Evolutionary conservation across 345 rosid species (phyloP), one percentile per base, ranked within the genome.

Genomic region (Murraya koenigii): DNA sequence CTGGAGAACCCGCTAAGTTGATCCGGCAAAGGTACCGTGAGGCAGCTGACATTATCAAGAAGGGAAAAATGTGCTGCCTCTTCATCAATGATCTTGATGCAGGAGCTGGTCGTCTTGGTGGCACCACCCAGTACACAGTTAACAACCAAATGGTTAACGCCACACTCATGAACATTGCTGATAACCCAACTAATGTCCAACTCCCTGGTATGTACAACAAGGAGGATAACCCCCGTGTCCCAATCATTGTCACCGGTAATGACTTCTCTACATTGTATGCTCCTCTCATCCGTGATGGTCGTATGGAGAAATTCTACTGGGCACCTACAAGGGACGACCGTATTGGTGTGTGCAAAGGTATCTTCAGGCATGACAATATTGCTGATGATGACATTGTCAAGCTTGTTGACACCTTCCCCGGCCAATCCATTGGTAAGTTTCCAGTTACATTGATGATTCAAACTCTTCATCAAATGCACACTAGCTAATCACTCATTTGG

Each of bases 281-380:
- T 26, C 99, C 99, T 54, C 95, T 96, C 38, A 96, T 96, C 89
- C 98, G 98, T 87, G 99, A 96, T 3, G 99, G 99, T 60, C 97
- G 99, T 87, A 96, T 96, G 99, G 99, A 96, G 94, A 96, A 96
- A 69, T 96, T 93, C 94, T 96, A 96, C 90, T 94, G 97, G 99
- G 98, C 99, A 2, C 99, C 99, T 0, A 93, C 94, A 32, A 89
- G 98, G 72, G 99, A 95, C 0, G 99, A 95, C 80, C 84, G 99
- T 32, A 87, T 95, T 59, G 99, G 99, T 64, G 99, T 95, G 82
- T 93, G 98, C 90, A 76, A 11, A 3, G 98, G 98, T 32, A 95
- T 95, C 59, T 95, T 95, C 89, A 87, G 78, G 88, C 86, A 71
- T 1, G 99, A 93, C 79, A 83, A 87, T 5, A 75, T 95, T 49